Conservation (phyloP, 1,284 basidiomycete species). For the Peniophora sp. region DNA sequence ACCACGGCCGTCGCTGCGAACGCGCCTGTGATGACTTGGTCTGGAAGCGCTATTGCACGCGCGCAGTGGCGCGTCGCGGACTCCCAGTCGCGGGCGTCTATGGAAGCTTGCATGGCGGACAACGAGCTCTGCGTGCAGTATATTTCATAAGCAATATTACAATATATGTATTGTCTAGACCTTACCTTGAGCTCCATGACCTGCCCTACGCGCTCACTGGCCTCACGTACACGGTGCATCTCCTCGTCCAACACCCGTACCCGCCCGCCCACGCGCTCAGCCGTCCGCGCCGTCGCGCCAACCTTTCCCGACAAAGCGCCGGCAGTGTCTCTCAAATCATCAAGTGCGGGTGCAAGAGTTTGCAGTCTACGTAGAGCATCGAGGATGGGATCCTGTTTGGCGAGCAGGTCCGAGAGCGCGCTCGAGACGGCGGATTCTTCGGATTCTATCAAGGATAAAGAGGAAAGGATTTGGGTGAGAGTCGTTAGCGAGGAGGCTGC, state of each 20-base stretch:
- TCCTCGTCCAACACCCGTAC: constrained; percentile 87
- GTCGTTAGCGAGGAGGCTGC: constrained; percentile 32
- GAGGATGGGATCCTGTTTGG: constrained; percentile 60
- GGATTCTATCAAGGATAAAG: constrained; percentile 67
- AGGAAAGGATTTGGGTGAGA: constrained; percentile 61
- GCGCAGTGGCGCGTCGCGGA: constrained; percentile 87
- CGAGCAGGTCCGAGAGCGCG: constrained; percentile 68
- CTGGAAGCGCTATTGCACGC: constrained; percentile 79
- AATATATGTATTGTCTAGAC: background rate
- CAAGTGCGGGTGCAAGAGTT: constrained; percentile 55
- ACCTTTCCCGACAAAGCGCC: constrained; percentile 50
- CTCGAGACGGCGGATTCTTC: constrained; percentile 74
- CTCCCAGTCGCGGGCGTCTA: constrained; percentile 91
- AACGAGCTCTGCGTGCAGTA: constrained; percentile 60
- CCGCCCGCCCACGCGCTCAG: constrained; percentile 83
- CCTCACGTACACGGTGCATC: constrained; percentile 80
- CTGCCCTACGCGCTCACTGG: constrained; percentile 77
- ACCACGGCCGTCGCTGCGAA: constrained; percentile 90
- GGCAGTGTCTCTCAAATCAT: constrained; percentile 58
- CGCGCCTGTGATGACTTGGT: constrained; percentile 69
- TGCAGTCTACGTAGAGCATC: constrained; percentile 59
- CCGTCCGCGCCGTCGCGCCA: constrained; percentile 69
- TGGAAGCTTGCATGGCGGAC: constrained; percentile 64
- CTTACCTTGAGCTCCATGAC: constrained; percentile 82
- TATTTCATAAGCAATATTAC: constrained; percentile 1